Evolutionary conservation across 2,329 filamentous ascomycete species (phyloP).

Genomic region (Trichoderma cornu-damae): DNA sequence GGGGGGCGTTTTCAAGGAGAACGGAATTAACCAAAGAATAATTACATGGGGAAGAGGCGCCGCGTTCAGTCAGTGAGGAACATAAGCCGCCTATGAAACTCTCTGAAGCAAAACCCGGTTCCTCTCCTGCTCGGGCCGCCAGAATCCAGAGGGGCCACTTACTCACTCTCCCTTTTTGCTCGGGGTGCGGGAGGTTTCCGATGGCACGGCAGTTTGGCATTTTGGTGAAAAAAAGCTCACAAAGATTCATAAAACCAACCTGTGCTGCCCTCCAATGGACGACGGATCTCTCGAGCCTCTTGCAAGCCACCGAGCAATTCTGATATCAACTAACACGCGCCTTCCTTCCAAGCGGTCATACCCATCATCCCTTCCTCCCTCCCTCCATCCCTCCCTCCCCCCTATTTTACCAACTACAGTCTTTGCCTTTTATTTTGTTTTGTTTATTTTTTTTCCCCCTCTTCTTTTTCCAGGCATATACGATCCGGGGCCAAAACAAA

Average conservation of each 20-base stretch:
- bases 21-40: too few relatives aligned
- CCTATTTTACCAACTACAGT: too few relatives aligned
- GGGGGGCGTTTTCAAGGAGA: too few relatives aligned
- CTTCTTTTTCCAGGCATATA: too few relatives aligned
- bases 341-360: too few relatives aligned
- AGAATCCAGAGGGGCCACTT: conserved; percentile 21
- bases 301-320: not conserved
- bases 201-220: not conserved
- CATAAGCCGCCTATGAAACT: conserved; percentile 16
- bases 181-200: conserved; percentile 23
- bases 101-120: not conserved
- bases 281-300: not conserved
- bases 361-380: too few relatives aligned
- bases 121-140: conserved; percentile 20
- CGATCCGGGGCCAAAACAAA: too few relatives aligned
- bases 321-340: too few relatives aligned
- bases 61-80: not conserved
- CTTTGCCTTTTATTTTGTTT: too few relatives aligned
- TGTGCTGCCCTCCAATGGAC: not conserved
- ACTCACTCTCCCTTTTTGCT: not conserved
- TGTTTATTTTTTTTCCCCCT: too few relatives aligned
- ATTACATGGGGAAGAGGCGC: not conserved
- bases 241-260: not conserved
- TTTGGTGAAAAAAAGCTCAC: not conserved
- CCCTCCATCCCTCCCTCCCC: too few relatives aligned